Conservation (phyloP, 1,284 basidiomycete genomes). For the Tylopilus sp. region DNA sequence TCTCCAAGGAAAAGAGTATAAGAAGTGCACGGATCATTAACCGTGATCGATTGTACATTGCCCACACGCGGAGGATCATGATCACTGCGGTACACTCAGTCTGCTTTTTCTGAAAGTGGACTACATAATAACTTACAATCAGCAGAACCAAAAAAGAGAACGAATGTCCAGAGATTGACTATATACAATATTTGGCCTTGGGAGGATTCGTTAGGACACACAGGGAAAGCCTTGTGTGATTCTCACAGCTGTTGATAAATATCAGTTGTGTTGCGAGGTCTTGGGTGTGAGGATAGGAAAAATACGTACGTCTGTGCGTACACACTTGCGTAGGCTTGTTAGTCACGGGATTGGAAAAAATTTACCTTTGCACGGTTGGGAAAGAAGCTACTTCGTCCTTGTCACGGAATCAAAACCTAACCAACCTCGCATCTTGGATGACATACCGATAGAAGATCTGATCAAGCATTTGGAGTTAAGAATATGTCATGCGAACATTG, state of each 20-base stretch:
- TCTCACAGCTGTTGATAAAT: background rate
- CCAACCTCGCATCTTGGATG: too few relatives aligned
- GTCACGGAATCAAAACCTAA: background rate
- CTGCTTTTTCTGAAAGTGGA: background rate
- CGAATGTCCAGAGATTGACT: background rate
- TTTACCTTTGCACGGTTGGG: background rate
- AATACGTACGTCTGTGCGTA: too few relatives aligned
- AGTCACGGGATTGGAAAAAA: background rate
- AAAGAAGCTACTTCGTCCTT: background rate
- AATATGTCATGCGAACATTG: too few relatives aligned
- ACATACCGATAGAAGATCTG: too few relatives aligned
- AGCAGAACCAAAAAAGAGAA: background rate
- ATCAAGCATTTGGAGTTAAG: too few relatives aligned
- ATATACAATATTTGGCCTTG: background rate
- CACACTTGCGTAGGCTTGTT: background rate
- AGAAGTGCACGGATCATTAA: background rate
- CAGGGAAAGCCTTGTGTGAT: too few relatives aligned
- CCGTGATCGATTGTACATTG: conserved; percentile 1
- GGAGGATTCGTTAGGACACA: background rate
- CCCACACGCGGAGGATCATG: conserved; percentile 9
- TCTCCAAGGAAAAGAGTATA: background rate
- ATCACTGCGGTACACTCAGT: background rate
- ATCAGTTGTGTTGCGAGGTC: too few relatives aligned
- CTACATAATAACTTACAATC: background rate
- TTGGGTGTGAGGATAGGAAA: too few relatives aligned